Conservation (phyloP, 257 asterid genomes). For the Lycium ferocissimum region DNA sequence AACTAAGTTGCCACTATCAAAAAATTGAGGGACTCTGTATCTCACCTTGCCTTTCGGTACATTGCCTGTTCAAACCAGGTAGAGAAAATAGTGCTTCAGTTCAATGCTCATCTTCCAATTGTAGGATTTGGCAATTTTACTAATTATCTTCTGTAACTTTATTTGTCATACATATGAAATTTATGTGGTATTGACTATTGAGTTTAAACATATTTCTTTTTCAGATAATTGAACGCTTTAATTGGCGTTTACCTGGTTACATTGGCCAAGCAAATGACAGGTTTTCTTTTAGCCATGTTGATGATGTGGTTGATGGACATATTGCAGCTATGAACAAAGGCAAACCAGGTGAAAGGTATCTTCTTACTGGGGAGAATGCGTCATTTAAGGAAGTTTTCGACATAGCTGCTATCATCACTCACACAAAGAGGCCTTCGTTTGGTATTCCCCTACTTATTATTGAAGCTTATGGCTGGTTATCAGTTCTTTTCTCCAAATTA, state of each 20-base stretch:
- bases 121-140: slow-evolving; percentile 2
- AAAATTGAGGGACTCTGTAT: neutral
- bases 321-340: slow-evolving; percentile 77
- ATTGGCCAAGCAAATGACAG: slow-evolving; percentile 65
- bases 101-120: neutral
- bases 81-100: neutral
- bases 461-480: slow-evolving; percentile 69
- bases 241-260: slow-evolving; percentile 85
- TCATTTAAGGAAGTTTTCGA: slow-evolving; percentile 82
- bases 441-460: slow-evolving; percentile 62
- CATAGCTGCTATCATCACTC: slow-evolving; percentile 71
- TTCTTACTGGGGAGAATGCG: slow-evolving; percentile 93
- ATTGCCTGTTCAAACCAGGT: neutral
- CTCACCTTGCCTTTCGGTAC: neutral
- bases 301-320: slow-evolving; percentile 92
- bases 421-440: slow-evolving; percentile 70
- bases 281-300: slow-evolving; percentile 81
- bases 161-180: neutral
- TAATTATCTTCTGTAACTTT: neutral
- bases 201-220: slow-evolving; percentile 30
- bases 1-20: neutral
- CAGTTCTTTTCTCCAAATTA: slow-evolving; percentile 67
- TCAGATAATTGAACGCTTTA: slow-evolving; percentile 86
- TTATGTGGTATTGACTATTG: slow-evolving; percentile 22
- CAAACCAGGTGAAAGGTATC: slow-evolving; percentile 78